Conservation (phyloP, 192 early-diverging fungal species). For the Gorgonomyces haynaldii region DNA sequence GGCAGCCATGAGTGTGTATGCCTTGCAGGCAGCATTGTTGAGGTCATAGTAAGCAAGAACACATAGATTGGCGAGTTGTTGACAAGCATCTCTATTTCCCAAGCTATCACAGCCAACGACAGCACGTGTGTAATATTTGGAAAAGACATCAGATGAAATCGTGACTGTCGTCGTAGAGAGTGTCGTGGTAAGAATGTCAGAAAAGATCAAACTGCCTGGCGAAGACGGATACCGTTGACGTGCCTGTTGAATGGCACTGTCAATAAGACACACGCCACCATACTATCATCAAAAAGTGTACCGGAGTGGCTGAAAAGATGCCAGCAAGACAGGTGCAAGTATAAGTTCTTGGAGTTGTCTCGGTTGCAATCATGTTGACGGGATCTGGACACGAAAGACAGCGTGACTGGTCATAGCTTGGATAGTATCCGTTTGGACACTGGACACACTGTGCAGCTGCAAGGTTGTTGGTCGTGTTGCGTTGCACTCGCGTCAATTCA, state of each 20-base stretch:
- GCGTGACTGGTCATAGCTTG: slow-evolving; percentile 12
- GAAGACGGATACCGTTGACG: no score
- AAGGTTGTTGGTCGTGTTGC: slow-evolving; percentile 2
- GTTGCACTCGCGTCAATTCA: no score
- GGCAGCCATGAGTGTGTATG: slow-evolving; percentile 15
- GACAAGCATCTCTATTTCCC: slow-evolving; percentile 27
- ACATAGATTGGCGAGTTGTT: slow-evolving; percentile 36
- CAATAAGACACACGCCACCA: no score
- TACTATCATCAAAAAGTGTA: no score
- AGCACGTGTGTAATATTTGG: slow-evolving; percentile 4
- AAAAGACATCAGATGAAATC: slow-evolving; percentile 13
- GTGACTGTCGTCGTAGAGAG: slow-evolving; percentile 8
- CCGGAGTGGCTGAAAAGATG: slow-evolving; percentile 13
- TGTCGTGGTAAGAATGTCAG: no score
- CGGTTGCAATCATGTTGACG: slow-evolving; percentile 16
- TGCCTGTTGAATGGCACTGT: no score
- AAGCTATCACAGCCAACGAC: slow-evolving; percentile 10
- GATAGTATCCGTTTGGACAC: slow-evolving; percentile 21
- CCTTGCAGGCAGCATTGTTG: slow-evolving; percentile 16
- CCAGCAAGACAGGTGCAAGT: slow-evolving; percentile 23
- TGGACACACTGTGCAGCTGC: slow-evolving; percentile 11
- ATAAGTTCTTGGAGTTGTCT: slow-evolving; percentile 9
- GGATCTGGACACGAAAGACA: slow-evolving; percentile 26
- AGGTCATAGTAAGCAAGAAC: slow-evolving; percentile 31
- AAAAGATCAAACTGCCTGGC: no score